Evolutionary conservation across 2,329 filamentous ascomycete genomes (phyloP).

Genomic region (Stenocarpella maydis): DNA sequence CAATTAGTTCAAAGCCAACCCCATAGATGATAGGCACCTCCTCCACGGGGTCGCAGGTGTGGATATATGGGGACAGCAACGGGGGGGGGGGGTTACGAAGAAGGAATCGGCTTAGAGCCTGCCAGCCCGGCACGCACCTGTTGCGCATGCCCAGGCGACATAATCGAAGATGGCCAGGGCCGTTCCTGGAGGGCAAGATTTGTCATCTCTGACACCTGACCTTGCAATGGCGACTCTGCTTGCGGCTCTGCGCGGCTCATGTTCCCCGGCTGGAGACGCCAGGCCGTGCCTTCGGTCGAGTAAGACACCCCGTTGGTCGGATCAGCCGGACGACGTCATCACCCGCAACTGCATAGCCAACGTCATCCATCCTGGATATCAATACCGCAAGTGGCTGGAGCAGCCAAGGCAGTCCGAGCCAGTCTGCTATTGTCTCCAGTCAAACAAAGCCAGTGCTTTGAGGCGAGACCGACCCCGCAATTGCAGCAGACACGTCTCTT

Average conservation of each 20-base stretch:
- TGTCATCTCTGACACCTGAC: conserved; percentile 23
- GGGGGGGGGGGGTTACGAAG: conserved; percentile 8
- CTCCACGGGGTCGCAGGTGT: conserved; percentile 22
- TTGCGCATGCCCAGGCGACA: neutral
- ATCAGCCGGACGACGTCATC: conserved; percentile 16
- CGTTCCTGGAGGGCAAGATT: neutral
- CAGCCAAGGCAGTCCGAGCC: neutral
- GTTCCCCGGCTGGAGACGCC: neutral
- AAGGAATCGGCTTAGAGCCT: neutral
- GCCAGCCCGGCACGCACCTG: neutral
- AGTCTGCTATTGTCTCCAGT: neutral
- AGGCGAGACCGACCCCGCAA: neutral
- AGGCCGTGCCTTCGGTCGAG: neutral
- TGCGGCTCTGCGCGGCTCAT: conserved; percentile 24
- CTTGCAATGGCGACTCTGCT: neutral
- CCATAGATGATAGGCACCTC: conserved; percentile 12
- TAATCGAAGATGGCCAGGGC: conserved; percentile 1
- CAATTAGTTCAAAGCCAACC: conserved; percentile 5
- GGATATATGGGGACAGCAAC: conserved; percentile 18
- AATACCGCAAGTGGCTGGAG: neutral
- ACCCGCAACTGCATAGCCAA: neutral
- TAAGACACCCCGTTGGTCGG: conserved; percentile 3
- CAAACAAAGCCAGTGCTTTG: neutral
- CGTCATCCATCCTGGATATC: conserved; percentile 1
- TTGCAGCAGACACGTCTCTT: conserved; percentile 15